phyloP scores from a whole-genome alignment of 371 early-diverging fungal genomes.

The Syncephalastrum racemosum region DNA sequence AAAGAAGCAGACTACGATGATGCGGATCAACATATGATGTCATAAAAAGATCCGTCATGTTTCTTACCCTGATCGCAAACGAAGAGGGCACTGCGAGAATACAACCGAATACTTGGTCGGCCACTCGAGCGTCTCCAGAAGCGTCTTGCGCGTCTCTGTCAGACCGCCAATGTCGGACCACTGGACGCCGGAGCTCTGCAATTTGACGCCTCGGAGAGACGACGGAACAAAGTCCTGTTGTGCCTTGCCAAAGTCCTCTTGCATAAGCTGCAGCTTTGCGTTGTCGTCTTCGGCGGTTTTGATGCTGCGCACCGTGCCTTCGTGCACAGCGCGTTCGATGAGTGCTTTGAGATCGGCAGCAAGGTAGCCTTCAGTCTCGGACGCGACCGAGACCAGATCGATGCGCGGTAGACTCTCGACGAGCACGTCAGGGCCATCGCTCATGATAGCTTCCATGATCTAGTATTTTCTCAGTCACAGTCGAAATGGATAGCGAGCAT shows the following conservation, averaged over 20 bases:
- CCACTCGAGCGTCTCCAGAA: conserved; percentile 93
- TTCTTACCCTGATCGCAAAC: conserved; percentile 84
- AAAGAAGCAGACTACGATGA: conserved; percentile 73
- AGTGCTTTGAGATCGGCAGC: conserved; percentile 83
- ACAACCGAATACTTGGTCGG: conserved; percentile 91
- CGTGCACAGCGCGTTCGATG: conserved; percentile 81
- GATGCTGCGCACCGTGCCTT: conserved; percentile 73
- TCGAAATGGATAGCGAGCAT: not conserved
- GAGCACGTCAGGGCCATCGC: conserved; percentile 32
- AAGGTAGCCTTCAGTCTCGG: conserved; percentile 87
- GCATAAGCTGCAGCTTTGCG: conserved; percentile 35
- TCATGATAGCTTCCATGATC: conserved; percentile 64
- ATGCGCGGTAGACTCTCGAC: conserved; percentile 45
- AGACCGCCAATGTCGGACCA: conserved; percentile 95
- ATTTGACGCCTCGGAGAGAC: conserved; percentile 78
- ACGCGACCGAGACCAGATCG: conserved; percentile 73
- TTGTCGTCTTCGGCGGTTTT: conserved; percentile 1
- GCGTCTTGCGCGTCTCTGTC: conserved; percentile 72
- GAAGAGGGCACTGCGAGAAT: conserved; percentile 83
- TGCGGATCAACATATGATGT: not conserved
- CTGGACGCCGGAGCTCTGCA: conserved; percentile 73
- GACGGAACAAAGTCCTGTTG: conserved; percentile 80
- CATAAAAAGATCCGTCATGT: not conserved
- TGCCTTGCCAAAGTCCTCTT: conserved; percentile 73
- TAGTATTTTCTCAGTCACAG: conserved; percentile 17